These are phyloP conservation scores for Thozetella sp. DNA, from an alignment of 495 filamentous ascomycete species.

Conservation along the genomic window DNA sequence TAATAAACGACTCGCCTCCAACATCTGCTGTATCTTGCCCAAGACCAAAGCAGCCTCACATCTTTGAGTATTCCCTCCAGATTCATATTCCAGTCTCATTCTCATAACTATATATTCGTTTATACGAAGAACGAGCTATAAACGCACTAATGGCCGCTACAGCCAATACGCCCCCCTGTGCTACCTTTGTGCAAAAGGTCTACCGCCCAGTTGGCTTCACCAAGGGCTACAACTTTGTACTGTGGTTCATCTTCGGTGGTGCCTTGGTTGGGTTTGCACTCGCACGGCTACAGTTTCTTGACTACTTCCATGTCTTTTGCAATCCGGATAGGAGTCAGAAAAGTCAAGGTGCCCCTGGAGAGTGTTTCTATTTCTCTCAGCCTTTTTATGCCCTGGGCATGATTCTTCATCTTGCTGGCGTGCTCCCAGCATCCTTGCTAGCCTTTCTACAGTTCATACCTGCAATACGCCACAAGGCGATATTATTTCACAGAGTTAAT, in stretches of 20 bases:
- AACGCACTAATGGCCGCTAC: too few species aligned
- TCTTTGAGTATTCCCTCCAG: too few species aligned
- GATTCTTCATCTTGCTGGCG: conserved; percentile 44
- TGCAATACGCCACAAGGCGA: conserved; percentile 42
- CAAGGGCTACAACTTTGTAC: conserved; percentile 13
- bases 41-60: too few species aligned
- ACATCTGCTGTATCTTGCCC: too few species aligned
- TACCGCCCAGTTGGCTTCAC: conserved; percentile 28
- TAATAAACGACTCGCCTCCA: too few species aligned
- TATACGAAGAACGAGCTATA: too few species aligned
- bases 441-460: conserved; percentile 54
- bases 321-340: background rate
- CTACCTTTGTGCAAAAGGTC: conserved; percentile 8
- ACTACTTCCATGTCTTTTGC: conserved; percentile 24
- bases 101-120: too few species aligned
- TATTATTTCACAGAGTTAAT: conserved; percentile 53
- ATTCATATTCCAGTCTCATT: too few species aligned
- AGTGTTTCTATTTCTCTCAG: conserved; percentile 46
- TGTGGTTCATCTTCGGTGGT: conserved; percentile 15
- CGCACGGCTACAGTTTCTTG: conserved; percentile 33
- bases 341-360: conserved; percentile 27
- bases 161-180: too few species aligned
- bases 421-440: conserved; percentile 51
- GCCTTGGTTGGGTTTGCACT: conserved; percentile 34
- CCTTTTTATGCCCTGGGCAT: conserved; percentile 42